Evolutionary conservation across 768 basidiomycete genomes (phyloP), one percentile per base, ranked within the genome.

Genomic region (Royoungia palumana): DNA sequence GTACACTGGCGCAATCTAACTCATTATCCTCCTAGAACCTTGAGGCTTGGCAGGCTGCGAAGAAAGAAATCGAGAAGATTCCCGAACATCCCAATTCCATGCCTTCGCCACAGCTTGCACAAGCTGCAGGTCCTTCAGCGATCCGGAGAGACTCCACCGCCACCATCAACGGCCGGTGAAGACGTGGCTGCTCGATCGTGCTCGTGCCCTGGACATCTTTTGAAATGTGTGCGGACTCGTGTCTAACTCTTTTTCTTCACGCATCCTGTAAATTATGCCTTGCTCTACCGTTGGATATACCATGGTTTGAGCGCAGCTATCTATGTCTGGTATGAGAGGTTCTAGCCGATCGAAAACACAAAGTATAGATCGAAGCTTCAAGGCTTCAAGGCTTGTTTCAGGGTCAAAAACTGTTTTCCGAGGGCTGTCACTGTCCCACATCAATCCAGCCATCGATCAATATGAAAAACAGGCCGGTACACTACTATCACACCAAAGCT

Each of bases 41-140:
- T 42, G 90, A 96, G 62, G 89, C 87, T 45, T 99, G 96, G 96
- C 87, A 95, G 71, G 93, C 93, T 60, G 96, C 93, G 9, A 91
- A 91, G 74, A 81, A 79, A 58, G 94, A 95, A 61, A 89, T 96
- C 55, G 82, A 83, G 46, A 86, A 86, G 70, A 94, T 99, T 64
- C 86, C 92, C 30, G 80, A 85, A 47, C 94, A 96, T 67, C 94
- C 94, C 14, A 96, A 94, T 65, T 79, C 75, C 60, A 64, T 71
- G 38, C 79, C 83, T 46, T 63, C 72, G 16, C 58, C 69, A 24
- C 65, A 58, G 49, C 60, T 73, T 45, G 59, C 65, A 53, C 59
- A 67, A 44, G 51, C 55, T 50, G 60, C 69, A 56, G 67, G 69
- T 43, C 68, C 73, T 12, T 68, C 66, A 50, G 67, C 71, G 19